Percentiles rank a stretch among this genome's conserved stretches.
Evolutionary conservation across 2,329 filamentous ascomycete genomes (phyloP).

Genomic region (Phaeomoniella chlamydospora): DNA sequence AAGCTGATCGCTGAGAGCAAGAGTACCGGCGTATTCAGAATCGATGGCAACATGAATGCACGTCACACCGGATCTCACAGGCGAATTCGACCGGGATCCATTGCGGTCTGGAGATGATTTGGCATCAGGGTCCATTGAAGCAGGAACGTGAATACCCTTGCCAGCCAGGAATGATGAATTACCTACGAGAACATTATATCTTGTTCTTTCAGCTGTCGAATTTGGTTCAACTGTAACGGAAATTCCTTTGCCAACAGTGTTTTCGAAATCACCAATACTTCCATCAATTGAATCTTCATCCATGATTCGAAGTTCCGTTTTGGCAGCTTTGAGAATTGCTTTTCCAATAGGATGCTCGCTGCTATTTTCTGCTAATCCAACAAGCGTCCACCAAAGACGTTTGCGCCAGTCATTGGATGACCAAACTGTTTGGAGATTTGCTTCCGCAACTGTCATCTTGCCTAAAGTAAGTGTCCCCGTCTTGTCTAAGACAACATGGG

Average conservation of each 20-base stretch:
- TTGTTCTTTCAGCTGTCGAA: slow-evolving; percentile 48
- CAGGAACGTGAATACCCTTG: slow-evolving; percentile 43
- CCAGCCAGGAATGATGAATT: slow-evolving; percentile 65
- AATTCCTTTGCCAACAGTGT: slow-evolving; percentile 72
- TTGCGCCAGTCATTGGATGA: slow-evolving; percentile 50
- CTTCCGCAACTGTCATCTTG: slow-evolving; percentile 80
- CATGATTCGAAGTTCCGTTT: slow-evolving; percentile 57
- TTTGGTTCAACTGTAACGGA: slow-evolving; percentile 68
- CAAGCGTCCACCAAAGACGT: slow-evolving; percentile 85
- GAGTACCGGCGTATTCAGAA: slow-evolving; percentile 61
- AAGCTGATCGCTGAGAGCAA: slow-evolving; percentile 78
- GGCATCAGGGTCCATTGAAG: slow-evolving; percentile 21
- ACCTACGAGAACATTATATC: slow-evolving; percentile 70
- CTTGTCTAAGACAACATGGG: slow-evolving; percentile 85
- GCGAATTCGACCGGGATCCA: slow-evolving; percentile 11
- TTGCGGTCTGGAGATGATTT: slow-evolving; percentile 8
- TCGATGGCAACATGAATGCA: slow-evolving; percentile 87
- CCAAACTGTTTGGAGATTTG: slow-evolving; percentile 56
- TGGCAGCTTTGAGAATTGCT: slow-evolving; percentile 65
- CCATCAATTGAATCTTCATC: slow-evolving; percentile 57
- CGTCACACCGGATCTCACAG: slow-evolving; percentile 58
- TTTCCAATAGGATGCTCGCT: slow-evolving; percentile 94
- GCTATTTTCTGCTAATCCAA: slow-evolving; percentile 88
- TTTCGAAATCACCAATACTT: slow-evolving; percentile 71
- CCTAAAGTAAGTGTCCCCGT: slow-evolving; percentile 89